Evolutionary conservation across 106 monocot genomes (phyloP).

Genomic region (Cymbidium sinense): DNA sequence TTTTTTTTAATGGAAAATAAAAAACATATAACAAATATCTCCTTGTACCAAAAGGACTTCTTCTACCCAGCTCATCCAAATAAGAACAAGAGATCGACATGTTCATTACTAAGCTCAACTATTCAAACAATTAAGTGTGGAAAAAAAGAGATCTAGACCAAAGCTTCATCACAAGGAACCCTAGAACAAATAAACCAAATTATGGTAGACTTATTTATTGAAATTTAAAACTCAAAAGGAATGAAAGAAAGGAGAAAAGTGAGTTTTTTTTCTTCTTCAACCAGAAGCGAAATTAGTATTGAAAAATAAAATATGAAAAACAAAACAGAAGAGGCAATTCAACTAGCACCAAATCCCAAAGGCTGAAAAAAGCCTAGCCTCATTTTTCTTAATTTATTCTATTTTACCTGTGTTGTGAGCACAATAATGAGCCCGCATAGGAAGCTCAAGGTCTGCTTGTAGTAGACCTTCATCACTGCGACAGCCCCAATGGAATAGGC

Average conservation of each 20-base stretch:
- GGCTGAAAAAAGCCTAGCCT: neutral
- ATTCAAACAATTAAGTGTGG: neutral
- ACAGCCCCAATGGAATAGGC: conserved; percentile 90
- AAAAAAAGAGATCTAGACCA: too few relatives aligned
- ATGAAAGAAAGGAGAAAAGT: neutral
- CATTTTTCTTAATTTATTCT: neutral
- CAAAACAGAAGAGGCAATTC: neutral
- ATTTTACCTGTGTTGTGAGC: conserved; percentile 72
- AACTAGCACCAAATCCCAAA: neutral
- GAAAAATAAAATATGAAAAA: neutral
- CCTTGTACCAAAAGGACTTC: too few relatives aligned
- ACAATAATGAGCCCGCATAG: conserved; percentile 69
- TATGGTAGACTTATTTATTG: too few relatives aligned
- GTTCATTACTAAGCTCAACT: neutral
- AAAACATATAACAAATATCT: too few relatives aligned
- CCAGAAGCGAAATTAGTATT: neutral
- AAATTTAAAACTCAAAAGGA: neutral
- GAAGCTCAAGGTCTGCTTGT: conserved; percentile 64
- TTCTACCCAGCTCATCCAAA: too few relatives aligned
- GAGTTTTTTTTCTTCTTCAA: too few relatives aligned
- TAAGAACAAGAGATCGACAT: neutral
- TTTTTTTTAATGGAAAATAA: neutral
- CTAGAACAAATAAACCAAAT: too few relatives aligned
- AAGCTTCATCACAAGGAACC: too few relatives aligned
- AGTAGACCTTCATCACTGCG: conserved; percentile 88